Conservation (phyloP, 345 rosid genomes). For the Euclidium syriacum region DNA sequence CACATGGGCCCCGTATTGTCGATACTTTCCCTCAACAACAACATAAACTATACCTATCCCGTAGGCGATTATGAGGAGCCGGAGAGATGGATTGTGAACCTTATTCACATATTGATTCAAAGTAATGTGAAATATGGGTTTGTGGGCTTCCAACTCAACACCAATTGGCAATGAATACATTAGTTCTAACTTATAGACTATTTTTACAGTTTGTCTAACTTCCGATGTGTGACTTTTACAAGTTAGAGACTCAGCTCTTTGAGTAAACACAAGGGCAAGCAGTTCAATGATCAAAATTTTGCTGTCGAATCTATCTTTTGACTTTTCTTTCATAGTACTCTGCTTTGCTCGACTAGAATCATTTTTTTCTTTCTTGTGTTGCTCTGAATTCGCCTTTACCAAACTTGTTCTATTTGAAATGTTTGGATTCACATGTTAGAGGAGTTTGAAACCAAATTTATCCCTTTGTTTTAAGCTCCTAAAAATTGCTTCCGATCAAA, state of each 20-base stretch:
- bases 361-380: neutral
- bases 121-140: no score
- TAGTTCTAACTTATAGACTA: no score
- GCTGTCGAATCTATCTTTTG: neutral
- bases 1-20: no score
- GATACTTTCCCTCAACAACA: no score
- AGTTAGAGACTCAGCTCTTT: constrained; percentile 72
- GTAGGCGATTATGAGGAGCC: constrained; percentile 94
- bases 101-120: constrained; percentile 91
- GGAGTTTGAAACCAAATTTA: neutral
- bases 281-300: constrained; percentile 46
- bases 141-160: no score
- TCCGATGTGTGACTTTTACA: no score
- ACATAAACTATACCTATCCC: no score
- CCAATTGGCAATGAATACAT: no score
- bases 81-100: constrained; percentile 97
- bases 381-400: neutral
- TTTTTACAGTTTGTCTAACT: no score
- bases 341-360: neutral
- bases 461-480: neutral
- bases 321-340: neutral
- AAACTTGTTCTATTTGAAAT: constrained; percentile 1
- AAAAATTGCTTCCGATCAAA: neutral
- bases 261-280: constrained; percentile 71
- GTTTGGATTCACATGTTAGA: neutral